Evolutionary conservation across 768 basidiomycete genomes (phyloP), one percentile per base, ranked within the genome.

Genomic region (Suillus discolor): DNA sequence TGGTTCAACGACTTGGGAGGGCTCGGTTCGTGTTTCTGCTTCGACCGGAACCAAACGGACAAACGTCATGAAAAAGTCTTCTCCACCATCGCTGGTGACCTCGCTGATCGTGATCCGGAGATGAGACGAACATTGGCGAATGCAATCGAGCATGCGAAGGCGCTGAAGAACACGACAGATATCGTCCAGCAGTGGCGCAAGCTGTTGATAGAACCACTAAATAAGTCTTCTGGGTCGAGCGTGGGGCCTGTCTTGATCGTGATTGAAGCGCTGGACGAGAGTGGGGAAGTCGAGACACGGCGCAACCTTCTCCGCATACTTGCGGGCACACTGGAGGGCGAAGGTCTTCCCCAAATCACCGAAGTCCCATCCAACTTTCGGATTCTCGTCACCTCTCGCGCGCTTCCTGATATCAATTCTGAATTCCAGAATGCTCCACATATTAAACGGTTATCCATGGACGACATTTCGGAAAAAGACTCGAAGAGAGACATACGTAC

Each of bases 1-100:
- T 59, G 44, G 36, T 67, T 66, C 36, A n/a, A 67, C 20, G 41
- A 66, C 13, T 15, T 65, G n/a, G 62, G 64, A 28, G 51, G 65
- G 25, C 67, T 73, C 6, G 72, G 72, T 41, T 67, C 72, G 23
- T 63, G 62, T 8, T 64, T 73, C 42, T 73, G 71, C 53, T 69
- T 73, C 41, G 60, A 65, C 51, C 68, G 31, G 16, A 38, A 18
- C 25, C 36, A 61, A 44, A 25, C 47, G 2, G 62, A 63, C 44
- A n/a, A 51, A 18, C 65, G 63, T 39, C 61, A 62, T 57, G 42
- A 34, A 62, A 36, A 65, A 69, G 28, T 78, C 41, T 76, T 78
- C 68, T 72, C 71, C 28, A 79, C 78, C 36, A 71, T 79, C 4
- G 77, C 70, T 28, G 62, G 66, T 20, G 67, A 71, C n/a, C 57